Conservation (phyloP, 352 stramenopile species). For the Peronospora belbahrii region DNA sequence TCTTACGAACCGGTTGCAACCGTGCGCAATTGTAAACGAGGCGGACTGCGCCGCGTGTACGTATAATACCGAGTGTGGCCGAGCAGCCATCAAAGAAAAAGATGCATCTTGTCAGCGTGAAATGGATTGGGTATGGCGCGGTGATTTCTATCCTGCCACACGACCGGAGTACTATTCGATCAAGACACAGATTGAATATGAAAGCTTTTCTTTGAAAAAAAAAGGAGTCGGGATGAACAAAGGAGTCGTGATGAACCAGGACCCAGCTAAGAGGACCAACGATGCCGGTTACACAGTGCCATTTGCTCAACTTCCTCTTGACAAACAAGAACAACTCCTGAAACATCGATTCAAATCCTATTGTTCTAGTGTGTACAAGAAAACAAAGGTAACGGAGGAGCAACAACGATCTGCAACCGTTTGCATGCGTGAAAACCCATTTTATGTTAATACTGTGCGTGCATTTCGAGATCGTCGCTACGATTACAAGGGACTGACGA, state of each 20-base stretch:
- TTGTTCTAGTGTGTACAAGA: constrained; percentile 96
- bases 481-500: constrained; percentile 98
- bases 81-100: constrained; percentile 64
- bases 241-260: constrained; percentile 1
- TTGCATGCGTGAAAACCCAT: constrained; percentile 99
- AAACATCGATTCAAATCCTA: constrained; percentile 90
- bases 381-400: constrained; percentile 94
- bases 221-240: no score
- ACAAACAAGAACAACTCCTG: constrained; percentile 58
- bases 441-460: constrained; percentile 99
- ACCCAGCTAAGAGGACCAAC: constrained; percentile 11
- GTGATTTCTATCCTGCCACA: constrained; percentile 92
- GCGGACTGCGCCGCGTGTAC: constrained; percentile 94
- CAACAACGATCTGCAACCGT: constrained; percentile 92
- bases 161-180: constrained; percentile 94
- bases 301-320: constrained; percentile 45
- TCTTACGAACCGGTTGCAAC: constrained; percentile 97
- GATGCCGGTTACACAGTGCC: constrained; percentile 31
- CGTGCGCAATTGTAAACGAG: constrained; percentile 94
- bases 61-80: constrained; percentile 83
- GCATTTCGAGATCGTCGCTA: constrained; percentile 98
- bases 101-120: constrained; percentile 90
- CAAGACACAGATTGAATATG: constrained; percentile 91
- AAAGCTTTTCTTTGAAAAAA: constrained; percentile 64
- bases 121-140: constrained; percentile 98